phyloP scores from a whole-genome alignment of 805 yeast genomes.

The Yamadazyma paraphyllophila region DNA sequence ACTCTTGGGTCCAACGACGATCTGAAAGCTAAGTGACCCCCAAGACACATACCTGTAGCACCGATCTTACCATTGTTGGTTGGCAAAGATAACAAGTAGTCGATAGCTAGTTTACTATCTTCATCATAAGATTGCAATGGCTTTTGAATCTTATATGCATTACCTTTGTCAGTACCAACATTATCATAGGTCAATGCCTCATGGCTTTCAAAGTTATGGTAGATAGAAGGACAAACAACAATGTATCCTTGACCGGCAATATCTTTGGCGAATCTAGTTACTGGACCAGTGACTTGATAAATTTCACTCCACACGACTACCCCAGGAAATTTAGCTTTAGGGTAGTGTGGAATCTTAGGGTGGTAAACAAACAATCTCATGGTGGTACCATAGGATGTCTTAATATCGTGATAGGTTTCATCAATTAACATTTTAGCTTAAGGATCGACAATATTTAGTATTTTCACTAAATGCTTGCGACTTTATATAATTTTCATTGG shows the following conservation, averaged over 20 bases:
- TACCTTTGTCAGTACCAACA: constrained; percentile 76
- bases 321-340: constrained; percentile 78
- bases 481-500: neutral
- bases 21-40: constrained; percentile 79
- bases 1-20: constrained; percentile 63
- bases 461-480: neutral
- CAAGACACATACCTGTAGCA: constrained; percentile 85
- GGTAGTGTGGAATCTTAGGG: constrained; percentile 69
- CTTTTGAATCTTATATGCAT: constrained; percentile 61
- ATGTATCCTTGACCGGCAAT: constrained; percentile 80
- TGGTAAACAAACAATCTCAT: constrained; percentile 65
- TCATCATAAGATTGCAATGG: constrained; percentile 74
- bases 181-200: constrained; percentile 68
- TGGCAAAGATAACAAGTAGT: constrained; percentile 52
- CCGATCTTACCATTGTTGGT: constrained; percentile 75
- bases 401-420: constrained; percentile 62
- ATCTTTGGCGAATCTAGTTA: constrained; percentile 69
- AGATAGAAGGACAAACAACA: constrained; percentile 75
- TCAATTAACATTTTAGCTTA: constrained; percentile 55
- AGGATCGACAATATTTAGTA: neutral
- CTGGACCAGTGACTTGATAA: constrained; percentile 82
- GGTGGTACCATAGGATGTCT: constrained; percentile 63
- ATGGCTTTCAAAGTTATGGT: constrained; percentile 67
- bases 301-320: constrained; percentile 78
- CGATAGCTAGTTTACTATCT: constrained; percentile 63